Base-by-base conservation (phyloP, 495 filamentous ascomycete genomes). In the Aspergillus carlsbadensis region DNA sequence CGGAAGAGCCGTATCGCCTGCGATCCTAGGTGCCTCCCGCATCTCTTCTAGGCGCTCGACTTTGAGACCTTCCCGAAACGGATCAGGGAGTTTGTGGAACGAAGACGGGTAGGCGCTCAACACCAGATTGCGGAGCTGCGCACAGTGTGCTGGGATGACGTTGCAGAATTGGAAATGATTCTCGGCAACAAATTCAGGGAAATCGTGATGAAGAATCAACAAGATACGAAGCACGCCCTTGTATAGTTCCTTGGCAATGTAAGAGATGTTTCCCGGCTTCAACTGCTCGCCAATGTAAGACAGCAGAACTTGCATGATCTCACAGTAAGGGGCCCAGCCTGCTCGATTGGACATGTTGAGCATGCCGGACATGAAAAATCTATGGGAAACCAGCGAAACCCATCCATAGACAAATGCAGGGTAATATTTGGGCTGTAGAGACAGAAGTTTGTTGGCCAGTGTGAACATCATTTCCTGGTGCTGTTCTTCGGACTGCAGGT, bases 141-240 rank as follows among this genome's bases (percentile, higher is more conserved):
- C 85, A 65, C 88, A 93, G 62, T 95, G 89, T 20, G 82, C 79
- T 1, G 95, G 91, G 47, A 98, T 89, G 61, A 84, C 84, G 66
- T 91, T 87, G 79, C 89, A 92, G 41, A 99, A 83, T 54, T 86
- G 84, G 59, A 87, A 86, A 60, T 96, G 89, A 66, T 94, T 89
- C 60, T 93, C 89, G 24, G 87, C 87, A 39, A 98, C 78, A 68
- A 96, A 98, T 52, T 96, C 92, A 0, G 92, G 90, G 71, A 90
- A 97, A 67, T 99, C 94, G 60, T 98, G 94, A 54, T 95, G 88
- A 44, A 99, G 76, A 34, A 97, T 81, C 17, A 94, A 74, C 57
- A 98, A 70, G 52, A 96, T 81, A 60, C 94, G 88, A 22, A 96
- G 78, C 7, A 88, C 82, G 2, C 87, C 91, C 60, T 89, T 86